Conservation (phyloP, 2,329 filamentous ascomycete species). For the Dothidotthia symphoricarpi region DNA sequence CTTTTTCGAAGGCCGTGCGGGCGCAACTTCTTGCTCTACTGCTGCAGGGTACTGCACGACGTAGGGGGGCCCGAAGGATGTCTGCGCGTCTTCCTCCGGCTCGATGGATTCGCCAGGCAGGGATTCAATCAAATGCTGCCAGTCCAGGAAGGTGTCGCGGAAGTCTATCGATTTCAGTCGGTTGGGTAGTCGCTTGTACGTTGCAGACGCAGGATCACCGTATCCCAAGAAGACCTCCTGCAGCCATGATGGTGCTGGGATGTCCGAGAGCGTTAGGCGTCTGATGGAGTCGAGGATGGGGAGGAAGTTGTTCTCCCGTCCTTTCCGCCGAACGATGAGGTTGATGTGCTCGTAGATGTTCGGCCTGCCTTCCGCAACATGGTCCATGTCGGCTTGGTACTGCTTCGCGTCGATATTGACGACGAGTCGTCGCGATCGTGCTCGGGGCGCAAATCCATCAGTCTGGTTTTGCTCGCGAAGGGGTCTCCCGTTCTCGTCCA, state of each 20-base stretch:
- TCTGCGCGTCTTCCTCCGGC: slow-evolving; percentile 66
- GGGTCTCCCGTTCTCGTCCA: slow-evolving; percentile 78
- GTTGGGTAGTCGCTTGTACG: slow-evolving; percentile 78
- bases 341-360: slow-evolving; percentile 86
- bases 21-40: slow-evolving; percentile 44
- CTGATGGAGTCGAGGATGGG: slow-evolving; percentile 89
- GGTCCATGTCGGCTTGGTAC: slow-evolving; percentile 74
- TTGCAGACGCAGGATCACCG: slow-evolving; percentile 84
- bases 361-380: slow-evolving; percentile 62
- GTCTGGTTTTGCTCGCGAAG: slow-evolving; percentile 64
- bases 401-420: slow-evolving; percentile 76
- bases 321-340: slow-evolving; percentile 75
- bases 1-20: slow-evolving; percentile 72
- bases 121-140: slow-evolving; percentile 89
- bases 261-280: slow-evolving; percentile 77
- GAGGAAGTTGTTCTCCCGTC: slow-evolving; percentile 96
- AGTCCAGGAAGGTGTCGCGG: slow-evolving; percentile 90
- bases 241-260: slow-evolving; percentile 84
- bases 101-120: slow-evolving; percentile 85
- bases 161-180: slow-evolving; percentile 79
- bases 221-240: slow-evolving; percentile 98
- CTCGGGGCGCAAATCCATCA: slow-evolving; percentile 61
- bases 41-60: slow-evolving; percentile 63
- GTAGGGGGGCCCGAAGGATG: slow-evolving; percentile 83
- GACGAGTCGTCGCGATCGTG: slow-evolving; percentile 67